Evolutionary conservation across 2,329 filamentous ascomycete species (phyloP), one percentile per base, ranked within the genome.

Genomic region (Orbilia oligospora): DNA sequence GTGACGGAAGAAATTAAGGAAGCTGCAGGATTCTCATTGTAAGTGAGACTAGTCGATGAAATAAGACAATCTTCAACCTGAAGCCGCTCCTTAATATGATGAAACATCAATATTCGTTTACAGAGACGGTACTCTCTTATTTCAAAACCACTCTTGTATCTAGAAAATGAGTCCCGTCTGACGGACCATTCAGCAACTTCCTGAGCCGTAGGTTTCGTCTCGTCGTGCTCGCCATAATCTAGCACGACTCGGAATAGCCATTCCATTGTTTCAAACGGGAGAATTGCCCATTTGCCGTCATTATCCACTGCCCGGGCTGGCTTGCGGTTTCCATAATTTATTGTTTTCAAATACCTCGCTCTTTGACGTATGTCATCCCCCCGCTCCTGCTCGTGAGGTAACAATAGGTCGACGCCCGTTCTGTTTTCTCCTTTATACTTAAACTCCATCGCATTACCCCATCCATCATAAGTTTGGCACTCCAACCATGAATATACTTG

Each of bases 181-280:
- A 30, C 12, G 0, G 14, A 5, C 83, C 83, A 68, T 5, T 4
- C 3, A 12, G 10, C 3, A 9, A 8, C 30, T 22, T 68, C 65
- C 24, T 5, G 8, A 6, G 65, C 9, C 1, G 48, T 55, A 1
- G 65, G 65, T 0, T 27, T 84, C 3, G 9, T 36, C 9, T 81
- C 81, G 58, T 82, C 79, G 61, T 84, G 83, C n/a, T 85, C 83
- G 10, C 84, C 84, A 55, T 84, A 84, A 77, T 84, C 84, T 20
- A 85, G 81, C 1, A 84, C 82, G 1, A 84, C 49, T 36, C 83
- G 72, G 58, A 66, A 66, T 12, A 66, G 1, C 63, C 63, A 66
- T 12, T 64, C 30, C 30, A n/a, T 20, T 2, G 10, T n/a, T 14
- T 49, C 24, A 3, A 8, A 14, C 0, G 16, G 9, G 3, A 20